These are phyloP conservation scores for Beta corolliflora DNA, from an alignment of 179 eudicot genomes.

Conservation along the genomic window DNA sequence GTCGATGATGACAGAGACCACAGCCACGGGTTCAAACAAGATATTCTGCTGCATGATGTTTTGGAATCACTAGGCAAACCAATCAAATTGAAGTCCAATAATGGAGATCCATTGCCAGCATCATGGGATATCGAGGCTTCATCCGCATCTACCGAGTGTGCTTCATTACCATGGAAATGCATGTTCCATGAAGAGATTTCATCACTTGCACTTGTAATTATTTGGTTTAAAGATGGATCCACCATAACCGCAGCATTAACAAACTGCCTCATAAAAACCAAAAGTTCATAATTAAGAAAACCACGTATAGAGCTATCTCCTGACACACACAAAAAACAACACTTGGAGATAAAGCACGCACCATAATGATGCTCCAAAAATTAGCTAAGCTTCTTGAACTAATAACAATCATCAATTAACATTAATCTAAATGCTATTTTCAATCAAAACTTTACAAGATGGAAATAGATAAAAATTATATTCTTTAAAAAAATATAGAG, in stretches of 20 bases:
- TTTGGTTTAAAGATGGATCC: slow-evolving; percentile 65
- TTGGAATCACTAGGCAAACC: slow-evolving; percentile 26
- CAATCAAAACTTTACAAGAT: neutral
- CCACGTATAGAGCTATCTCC: neutral
- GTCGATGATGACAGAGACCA: slow-evolving; percentile 52
- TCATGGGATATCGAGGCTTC: slow-evolving; percentile 33
- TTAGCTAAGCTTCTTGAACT: neutral
- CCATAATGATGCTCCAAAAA: neutral
- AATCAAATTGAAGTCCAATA: slow-evolving; percentile 21
- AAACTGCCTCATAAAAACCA: slow-evolving; percentile 48
- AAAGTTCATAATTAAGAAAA: slow-evolving; percentile 7
- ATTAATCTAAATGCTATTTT: neutral
- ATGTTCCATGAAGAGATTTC: slow-evolving; percentile 43
- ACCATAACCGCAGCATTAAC: slow-evolving; percentile 88
- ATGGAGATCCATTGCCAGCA: slow-evolving; percentile 26
- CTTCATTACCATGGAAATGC: slow-evolving; percentile 20
- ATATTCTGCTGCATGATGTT: slow-evolving; percentile 36
- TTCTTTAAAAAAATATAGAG: no score
- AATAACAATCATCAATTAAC: neutral
- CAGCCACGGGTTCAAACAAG: slow-evolving; percentile 76
- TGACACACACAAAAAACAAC: neutral
- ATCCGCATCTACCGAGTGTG: slow-evolving; percentile 22
- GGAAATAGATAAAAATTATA: neutral
- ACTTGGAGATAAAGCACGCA: neutral
- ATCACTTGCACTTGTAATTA: slow-evolving; percentile 75